Conservation (phyloP, 352 stramenopile species). For the Hyaloperonospora arabidopsidis region DNA sequence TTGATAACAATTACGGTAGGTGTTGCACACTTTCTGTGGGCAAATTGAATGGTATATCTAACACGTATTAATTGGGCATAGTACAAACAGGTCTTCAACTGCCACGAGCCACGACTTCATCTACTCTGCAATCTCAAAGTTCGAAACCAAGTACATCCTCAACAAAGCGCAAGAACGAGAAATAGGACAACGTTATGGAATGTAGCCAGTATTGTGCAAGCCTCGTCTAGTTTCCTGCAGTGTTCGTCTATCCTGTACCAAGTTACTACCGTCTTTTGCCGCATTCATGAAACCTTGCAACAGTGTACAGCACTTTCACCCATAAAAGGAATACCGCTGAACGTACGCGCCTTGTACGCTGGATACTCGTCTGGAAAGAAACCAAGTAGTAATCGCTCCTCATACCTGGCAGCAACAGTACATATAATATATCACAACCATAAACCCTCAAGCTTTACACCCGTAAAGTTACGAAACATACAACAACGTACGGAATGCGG, state of each 20-base stretch:
- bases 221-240: conserved; percentile 9
- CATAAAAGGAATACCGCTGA: conserved; percentile 92
- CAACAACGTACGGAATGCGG: conserved; percentile 82
- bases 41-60: not conserved
- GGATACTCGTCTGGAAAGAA: conserved; percentile 92
- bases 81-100: conserved; percentile 38
- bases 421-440: conserved; percentile 1
- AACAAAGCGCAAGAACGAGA: conserved; percentile 44
- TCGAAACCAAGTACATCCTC: conserved; percentile 8
- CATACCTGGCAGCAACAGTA: conserved; percentile 50
- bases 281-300: conserved; percentile 5
- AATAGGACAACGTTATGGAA: conserved; percentile 26
- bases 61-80: conserved; percentile 6
- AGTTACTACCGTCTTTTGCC: not conserved
- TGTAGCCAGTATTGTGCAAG: conserved; percentile 3
- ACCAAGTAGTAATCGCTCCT: conserved; percentile 86
- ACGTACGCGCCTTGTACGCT: conserved; percentile 79
- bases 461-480: not conserved
- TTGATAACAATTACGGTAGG: conserved; percentile 47
- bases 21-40: not conserved
- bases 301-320: conserved; percentile 10
- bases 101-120: conserved; percentile 15
- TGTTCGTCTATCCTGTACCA: conserved; percentile 3
- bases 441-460: no score
- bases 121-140: conserved; percentile 4